Percentiles rank a stretch among this genome's conserved stretches.
Evolutionary conservation across 768 basidiomycete species (phyloP).

Genomic region (Termitomyces sp.): DNA sequence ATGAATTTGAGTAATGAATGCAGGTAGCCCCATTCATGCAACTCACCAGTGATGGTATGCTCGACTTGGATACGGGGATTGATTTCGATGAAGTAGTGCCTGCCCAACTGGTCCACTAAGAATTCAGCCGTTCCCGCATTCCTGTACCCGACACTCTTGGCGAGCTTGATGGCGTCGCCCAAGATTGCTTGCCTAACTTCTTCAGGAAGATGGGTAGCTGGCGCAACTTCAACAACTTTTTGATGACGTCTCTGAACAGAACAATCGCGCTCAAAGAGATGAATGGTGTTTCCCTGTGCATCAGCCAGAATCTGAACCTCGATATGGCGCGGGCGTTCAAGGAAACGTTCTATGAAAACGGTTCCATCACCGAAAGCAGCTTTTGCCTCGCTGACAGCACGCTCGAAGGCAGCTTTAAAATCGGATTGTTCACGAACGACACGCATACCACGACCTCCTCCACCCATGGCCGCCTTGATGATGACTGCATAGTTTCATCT

Average conservation of each 20-base stretch:
- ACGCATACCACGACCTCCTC: constrained; percentile 98
- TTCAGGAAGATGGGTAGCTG: constrained; percentile 91
- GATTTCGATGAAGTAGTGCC: constrained; percentile 99
- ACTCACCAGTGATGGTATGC: constrained; percentile 93
- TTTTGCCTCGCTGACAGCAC: constrained; percentile 93
- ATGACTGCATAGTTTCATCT: constrained; percentile 57
- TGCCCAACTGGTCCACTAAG: constrained; percentile 92
- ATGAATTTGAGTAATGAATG: neutral
- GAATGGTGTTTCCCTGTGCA: constrained; percentile 88
- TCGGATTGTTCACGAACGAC: constrained; percentile 93
- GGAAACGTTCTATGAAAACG: constrained; percentile 97
- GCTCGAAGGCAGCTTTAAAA: constrained; percentile 85
- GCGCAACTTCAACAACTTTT: constrained; percentile 98
- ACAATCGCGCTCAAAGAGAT: constrained; percentile 98
- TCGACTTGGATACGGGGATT: constrained; percentile 99
- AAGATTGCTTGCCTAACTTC: constrained; percentile 88
- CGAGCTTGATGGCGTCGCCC: constrained; percentile 89
- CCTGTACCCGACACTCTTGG: constrained; percentile 89
- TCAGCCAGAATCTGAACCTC: constrained; percentile 97
- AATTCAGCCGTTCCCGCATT: constrained; percentile 99
- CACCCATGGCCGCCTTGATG: constrained; percentile 99
- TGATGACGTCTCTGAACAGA: constrained; percentile 98
- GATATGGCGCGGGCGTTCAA: constrained; percentile 96
- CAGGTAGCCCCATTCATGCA: constrained; percentile 1
- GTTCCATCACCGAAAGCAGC: constrained; percentile 98